Evolutionary conservation across 352 stramenopile species (phyloP).

Genomic region (Globisporangium okanoganense): DNA sequence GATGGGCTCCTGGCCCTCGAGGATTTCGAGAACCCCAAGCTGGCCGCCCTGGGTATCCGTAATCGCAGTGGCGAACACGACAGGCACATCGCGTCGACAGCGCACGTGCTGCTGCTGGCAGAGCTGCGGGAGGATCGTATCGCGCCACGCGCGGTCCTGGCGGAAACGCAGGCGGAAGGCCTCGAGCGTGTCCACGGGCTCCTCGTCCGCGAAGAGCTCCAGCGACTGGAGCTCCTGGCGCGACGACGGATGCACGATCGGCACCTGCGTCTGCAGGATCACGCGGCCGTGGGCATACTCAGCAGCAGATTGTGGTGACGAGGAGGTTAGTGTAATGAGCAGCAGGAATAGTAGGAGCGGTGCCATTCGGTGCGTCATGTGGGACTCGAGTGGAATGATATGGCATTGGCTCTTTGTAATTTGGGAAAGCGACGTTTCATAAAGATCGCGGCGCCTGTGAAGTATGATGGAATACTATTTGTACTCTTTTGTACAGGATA

Average conservation of each 20-base stretch:
- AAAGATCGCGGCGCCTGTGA: neutral
- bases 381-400: neutral
- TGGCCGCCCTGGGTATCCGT: conserved; percentile 9
- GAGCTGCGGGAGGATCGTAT: conserved; percentile 37
- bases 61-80: conserved; percentile 21
- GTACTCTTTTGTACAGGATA: no score
- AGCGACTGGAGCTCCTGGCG: conserved; percentile 21
- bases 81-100: conserved; percentile 17
- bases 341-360: neutral
- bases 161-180: conserved; percentile 34
- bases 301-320: neutral
- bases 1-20: conserved; percentile 27
- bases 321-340: neutral
- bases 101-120: conserved; percentile 8
- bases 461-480: neutral
- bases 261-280: conserved; percentile 10
- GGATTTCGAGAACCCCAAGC: conserved; percentile 17
- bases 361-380: conserved; percentile 2
- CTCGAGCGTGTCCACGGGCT: conserved; percentile 56
- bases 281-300: neutral
- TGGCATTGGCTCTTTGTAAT: neutral
- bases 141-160: conserved; percentile 31
- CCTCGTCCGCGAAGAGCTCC: conserved; percentile 30
- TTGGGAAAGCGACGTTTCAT: neutral
- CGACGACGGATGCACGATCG: conserved; percentile 13